Conservation (phyloP, 768 basidiomycete genomes). For the Amanita rimosa region DNA sequence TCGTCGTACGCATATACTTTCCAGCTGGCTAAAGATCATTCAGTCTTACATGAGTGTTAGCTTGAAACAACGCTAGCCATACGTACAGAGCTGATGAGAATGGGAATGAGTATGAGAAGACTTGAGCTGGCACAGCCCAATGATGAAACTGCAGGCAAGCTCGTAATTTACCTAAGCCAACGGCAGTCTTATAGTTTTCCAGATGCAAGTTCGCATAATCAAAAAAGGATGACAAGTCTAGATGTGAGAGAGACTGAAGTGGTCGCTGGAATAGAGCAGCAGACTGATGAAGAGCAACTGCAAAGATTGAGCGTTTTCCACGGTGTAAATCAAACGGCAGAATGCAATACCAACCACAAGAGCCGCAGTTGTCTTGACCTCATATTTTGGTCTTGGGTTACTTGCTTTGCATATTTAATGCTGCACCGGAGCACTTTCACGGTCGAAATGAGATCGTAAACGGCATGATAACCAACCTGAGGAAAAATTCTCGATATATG, state of each 20-base stretch:
- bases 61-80: conserved; percentile 1
- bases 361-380: background rate
- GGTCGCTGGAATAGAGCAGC: background rate
- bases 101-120: background rate
- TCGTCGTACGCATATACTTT: background rate
- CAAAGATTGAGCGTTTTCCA: background rate
- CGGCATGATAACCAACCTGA: background rate
- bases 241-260: background rate
- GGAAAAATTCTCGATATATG: background rate
- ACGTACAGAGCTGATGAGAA: background rate
- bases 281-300: background rate
- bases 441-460: background rate
- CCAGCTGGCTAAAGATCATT: background rate
- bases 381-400: background rate
- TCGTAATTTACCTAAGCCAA: background rate
- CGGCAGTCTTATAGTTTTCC: background rate
- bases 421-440: background rate
- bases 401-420: background rate
- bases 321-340: background rate
- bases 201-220: background rate
- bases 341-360: background rate
- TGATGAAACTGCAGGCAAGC: background rate
- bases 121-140: background rate
- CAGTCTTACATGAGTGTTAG: background rate
- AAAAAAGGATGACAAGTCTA: no score